Conservation (phyloP, 2,329 filamentous ascomycete species). For the Chrysoporthe deuterocubensis region DNA sequence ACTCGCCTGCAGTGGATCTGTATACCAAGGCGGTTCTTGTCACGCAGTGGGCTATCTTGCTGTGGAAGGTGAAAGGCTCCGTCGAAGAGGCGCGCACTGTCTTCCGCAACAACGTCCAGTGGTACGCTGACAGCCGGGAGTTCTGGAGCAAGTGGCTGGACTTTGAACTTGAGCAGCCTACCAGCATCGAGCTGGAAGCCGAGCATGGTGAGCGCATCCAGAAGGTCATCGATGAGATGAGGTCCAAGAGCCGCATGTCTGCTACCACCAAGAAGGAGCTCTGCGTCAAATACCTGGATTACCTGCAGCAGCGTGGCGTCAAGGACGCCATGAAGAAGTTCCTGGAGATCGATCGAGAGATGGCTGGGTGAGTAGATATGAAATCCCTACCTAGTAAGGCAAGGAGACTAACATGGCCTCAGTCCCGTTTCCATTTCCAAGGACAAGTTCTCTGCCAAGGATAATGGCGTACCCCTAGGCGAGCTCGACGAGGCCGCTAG, state of each 20-base stretch:
- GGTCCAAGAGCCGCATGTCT: constrained; percentile 72
- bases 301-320: constrained; percentile 76
- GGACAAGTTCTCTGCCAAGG: constrained; percentile 45
- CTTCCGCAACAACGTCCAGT: constrained; percentile 80
- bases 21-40: constrained; percentile 86
- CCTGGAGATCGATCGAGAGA: constrained; percentile 78
- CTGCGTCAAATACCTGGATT: constrained; percentile 77
- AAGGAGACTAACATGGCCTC: constrained; percentile 23
- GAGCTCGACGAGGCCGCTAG: constrained; percentile 57
- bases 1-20: constrained; percentile 70
- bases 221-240: constrained; percentile 76
- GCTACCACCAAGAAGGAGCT: constrained; percentile 73
- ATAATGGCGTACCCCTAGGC: constrained; percentile 46
- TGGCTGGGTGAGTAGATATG: constrained; percentile 71
- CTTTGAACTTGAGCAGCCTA: constrained; percentile 87
- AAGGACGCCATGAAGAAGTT: constrained; percentile 87
- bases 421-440: constrained; percentile 54
- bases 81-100: constrained; percentile 80
- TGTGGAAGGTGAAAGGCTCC: constrained; percentile 87
- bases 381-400: not conserved
- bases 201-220: constrained; percentile 76
- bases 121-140: constrained; percentile 80
- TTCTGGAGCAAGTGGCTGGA: constrained; percentile 91
- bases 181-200: constrained; percentile 64
- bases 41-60: constrained; percentile 81